Base-by-base conservation (phyloP, 2,329 filamentous ascomycete genomes). In the Amesomyces nigricolor region DNA sequence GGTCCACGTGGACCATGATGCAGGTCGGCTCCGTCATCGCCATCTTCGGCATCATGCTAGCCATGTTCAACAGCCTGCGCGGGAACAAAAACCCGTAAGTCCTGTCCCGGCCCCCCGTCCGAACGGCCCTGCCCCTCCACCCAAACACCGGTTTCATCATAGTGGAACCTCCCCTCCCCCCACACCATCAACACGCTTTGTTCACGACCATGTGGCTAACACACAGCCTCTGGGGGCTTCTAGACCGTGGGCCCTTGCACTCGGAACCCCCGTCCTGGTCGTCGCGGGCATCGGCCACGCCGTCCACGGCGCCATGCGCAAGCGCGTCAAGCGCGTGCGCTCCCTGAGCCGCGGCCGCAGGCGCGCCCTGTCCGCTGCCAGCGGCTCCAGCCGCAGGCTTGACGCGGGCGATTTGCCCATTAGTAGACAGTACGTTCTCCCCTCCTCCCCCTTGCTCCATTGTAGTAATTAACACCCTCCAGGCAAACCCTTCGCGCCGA, bases 1-100 rank as follows among this genome's bases (percentile, higher is more conserved):
- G 80, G 80, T 77, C 80, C 0, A 81, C 80, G 2, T 83, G 80
- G 78, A 80, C 78, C 19, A 79, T 81, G 73, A 70, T 82, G 5
- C 80, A 83, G 61, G 69, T 83, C 2, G 81, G 80, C 5, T 78
- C 78, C 1, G 69, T 81, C 57, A 81, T 83, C 37, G 81, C 81
- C 56, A 81, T 83, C 63, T 65, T 77, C 11, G 81, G 81, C 29
- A 78, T 83, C 58, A 75, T 80, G 44, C 68, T 83, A 3, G 75
- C 79, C 38, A 67, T 81, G 26, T 72, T 73, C 37, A 78, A 82
- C 58, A 72, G 75, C 2, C 63, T 82, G 8, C 71, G 72, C 38
- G 71, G 79, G 39, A 69, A 75, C 47, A 73, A 74, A 56, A 76
- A 79, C n/a, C 80, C 80, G 70, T 80, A 61, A 69, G 77, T 71